Conservation (phyloP, 495 filamentous ascomycete genomes). For the Cudoniella acicularis region DNA sequence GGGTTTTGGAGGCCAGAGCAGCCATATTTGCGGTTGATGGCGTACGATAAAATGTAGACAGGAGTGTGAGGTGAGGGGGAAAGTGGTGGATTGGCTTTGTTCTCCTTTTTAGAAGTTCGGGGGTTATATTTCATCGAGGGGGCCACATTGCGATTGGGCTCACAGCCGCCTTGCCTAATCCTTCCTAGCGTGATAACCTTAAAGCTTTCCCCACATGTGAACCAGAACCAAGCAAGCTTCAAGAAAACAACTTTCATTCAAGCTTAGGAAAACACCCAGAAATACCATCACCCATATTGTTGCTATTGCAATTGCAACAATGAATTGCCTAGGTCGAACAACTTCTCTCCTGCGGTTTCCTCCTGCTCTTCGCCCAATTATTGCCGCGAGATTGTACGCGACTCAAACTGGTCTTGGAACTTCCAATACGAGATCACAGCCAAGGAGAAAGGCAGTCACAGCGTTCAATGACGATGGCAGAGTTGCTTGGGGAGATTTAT, state of each 20-base stretch:
- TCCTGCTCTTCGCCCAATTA: conserved; percentile 19
- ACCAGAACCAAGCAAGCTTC: conserved; percentile 18
- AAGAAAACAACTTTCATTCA: too few species aligned
- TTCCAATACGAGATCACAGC: conserved; percentile 25
- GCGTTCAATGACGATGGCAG: conserved; percentile 78
- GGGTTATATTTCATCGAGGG: conserved; percentile 1
- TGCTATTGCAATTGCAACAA: too few species aligned
- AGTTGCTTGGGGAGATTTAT: conserved; percentile 76
- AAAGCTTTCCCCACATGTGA: conserved; percentile 16
- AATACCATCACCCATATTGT: too few species aligned
- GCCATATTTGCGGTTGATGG: conserved; percentile 63
- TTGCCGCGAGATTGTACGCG: conserved; percentile 43
- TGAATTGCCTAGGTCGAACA: conserved; percentile 17
- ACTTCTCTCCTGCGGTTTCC: conserved; percentile 9
- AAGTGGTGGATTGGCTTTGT: background rate
- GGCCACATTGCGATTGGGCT: conserved; percentile 24
- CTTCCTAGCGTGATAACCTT: background rate
- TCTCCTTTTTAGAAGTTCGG: conserved; percentile 11
- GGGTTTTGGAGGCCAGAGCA: conserved; percentile 79
- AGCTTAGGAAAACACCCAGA: too few species aligned
- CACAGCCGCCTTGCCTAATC: background rate
- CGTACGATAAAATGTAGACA: background rate
- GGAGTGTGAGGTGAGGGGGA: background rate
- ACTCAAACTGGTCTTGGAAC: conserved; percentile 46
- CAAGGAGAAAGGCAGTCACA: conserved; percentile 62